phyloP scores from a whole-genome alignment of 2,329 filamentous ascomycete species.

The Aspergillus flavus region DNA sequence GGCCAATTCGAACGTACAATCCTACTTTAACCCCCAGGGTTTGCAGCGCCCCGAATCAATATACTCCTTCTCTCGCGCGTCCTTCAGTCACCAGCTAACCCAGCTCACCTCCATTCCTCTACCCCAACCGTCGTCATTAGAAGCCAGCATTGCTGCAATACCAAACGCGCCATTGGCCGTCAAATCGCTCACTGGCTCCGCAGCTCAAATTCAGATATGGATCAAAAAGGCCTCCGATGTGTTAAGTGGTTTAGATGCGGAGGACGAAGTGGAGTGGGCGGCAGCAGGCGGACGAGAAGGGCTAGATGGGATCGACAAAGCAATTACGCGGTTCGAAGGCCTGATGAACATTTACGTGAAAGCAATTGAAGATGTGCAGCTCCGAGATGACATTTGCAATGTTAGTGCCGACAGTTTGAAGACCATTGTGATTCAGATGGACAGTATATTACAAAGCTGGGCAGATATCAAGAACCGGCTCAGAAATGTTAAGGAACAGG shows the following conservation, averaged over 20 bases:
- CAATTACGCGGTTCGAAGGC: conserved; percentile 82
- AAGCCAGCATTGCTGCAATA: conserved; percentile 80
- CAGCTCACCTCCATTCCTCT: conserved; percentile 89
- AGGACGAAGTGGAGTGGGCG: conserved; percentile 97
- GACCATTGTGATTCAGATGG: conserved; percentile 83
- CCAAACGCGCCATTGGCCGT: conserved; percentile 82
- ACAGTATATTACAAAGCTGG: conserved; percentile 83
- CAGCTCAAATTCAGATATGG: conserved; percentile 92
- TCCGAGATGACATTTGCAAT: conserved; percentile 71
- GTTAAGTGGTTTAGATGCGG: conserved; percentile 83
- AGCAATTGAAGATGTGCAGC: conserved; percentile 90
- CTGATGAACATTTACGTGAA: conserved; percentile 90
- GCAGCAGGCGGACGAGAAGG: conserved; percentile 73
- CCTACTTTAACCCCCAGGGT: conserved; percentile 48
- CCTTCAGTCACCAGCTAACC: conserved; percentile 89
- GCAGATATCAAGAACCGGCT: conserved; percentile 75
- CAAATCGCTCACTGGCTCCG: conserved; percentile 79
- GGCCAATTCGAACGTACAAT: conserved; percentile 37
- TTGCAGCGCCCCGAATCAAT: conserved; percentile 76
- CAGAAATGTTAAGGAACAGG: conserved; percentile 80
- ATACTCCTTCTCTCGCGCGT: conserved; percentile 88
- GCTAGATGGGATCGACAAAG: conserved; percentile 60
- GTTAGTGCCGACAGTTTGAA: conserved; percentile 73
- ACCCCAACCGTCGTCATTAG: conserved; percentile 80
- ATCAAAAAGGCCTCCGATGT: conserved; percentile 91